These are phyloP conservation scores for Mercurialis annua DNA, from an alignment of 345 rosid species.

Conservation along the genomic window DNA sequence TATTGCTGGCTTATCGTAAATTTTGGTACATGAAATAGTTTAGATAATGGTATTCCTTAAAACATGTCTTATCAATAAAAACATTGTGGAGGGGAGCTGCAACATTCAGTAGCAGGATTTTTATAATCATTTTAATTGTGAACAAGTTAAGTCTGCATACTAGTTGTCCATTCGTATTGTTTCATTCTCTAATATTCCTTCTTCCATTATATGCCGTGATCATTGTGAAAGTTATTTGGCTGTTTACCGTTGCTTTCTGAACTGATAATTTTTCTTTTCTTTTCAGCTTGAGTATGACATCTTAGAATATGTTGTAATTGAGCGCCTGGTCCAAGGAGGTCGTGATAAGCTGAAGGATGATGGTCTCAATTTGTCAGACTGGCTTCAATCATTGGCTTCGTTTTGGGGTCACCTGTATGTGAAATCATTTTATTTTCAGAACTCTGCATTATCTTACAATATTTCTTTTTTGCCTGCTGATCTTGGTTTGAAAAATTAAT, in stretches of 20 bases:
- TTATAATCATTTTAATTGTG: neutral
- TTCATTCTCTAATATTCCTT: too few species aligned
- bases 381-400: conserved; percentile 99
- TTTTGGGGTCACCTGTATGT: conserved; percentile 99
- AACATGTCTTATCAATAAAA: neutral
- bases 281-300: conserved; percentile 95
- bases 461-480: neutral
- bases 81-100: neutral
- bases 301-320: conserved; percentile 97
- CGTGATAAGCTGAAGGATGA: conserved; percentile 98
- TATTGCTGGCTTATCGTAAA: neutral
- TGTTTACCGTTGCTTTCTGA: neutral
- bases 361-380: conserved; percentile 95
- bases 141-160: neutral
- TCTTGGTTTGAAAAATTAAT: neutral
- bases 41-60: neutral
- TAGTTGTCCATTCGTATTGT: neutral
- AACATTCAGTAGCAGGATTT: neutral
- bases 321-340: conserved; percentile 89
- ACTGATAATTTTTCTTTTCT: conserved; percentile 13
- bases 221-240: neutral
- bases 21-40: neutral
- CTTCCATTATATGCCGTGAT: neutral
- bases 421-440: conserved; percentile 27
- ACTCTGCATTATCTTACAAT: conserved; percentile 4